Percentiles rank a stretch among this genome's conserved stretches.
These are phyloP conservation scores for Laburnicola sp. DNA, from an alignment of 2,329 filamentous ascomycete genomes.

Conservation along the genomic window DNA sequence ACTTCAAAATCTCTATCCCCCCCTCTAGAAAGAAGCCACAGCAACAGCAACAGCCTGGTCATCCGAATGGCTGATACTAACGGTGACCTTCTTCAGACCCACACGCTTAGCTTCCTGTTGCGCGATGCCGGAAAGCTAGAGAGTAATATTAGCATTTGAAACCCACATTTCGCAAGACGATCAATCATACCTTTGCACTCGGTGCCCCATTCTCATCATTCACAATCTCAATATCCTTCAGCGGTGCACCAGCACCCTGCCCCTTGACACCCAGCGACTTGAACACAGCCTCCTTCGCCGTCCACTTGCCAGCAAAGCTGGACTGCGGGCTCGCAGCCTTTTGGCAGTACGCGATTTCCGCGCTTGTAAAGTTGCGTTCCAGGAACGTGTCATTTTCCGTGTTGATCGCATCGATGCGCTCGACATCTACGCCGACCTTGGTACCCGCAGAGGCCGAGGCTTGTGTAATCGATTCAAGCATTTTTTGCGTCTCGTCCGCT, in stretches of 20 bases:
- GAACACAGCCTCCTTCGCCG: slow-evolving; percentile 97
- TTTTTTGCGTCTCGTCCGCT: slow-evolving; percentile 66
- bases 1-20: background rate
- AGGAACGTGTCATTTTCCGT: slow-evolving; percentile 93
- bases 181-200: slow-evolving; percentile 73
- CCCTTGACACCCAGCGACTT: slow-evolving; percentile 89
- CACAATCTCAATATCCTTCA: slow-evolving; percentile 94
- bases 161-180: background rate
- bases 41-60: slow-evolving; percentile 93
- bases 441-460: slow-evolving; percentile 62
- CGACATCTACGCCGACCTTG: slow-evolving; percentile 91
- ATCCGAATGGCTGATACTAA: slow-evolving; percentile 96
- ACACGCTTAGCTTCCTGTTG: slow-evolving; percentile 80
- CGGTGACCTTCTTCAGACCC: slow-evolving; percentile 83
- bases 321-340: slow-evolving; percentile 78
- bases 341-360: slow-evolving; percentile 84
- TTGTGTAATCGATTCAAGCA: slow-evolving; percentile 76
- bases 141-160: slow-evolving; percentile 18
- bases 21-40: slow-evolving; percentile 72
- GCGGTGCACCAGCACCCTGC: slow-evolving; percentile 82
- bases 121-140: slow-evolving; percentile 82
- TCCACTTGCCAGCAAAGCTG: slow-evolving; percentile 94
- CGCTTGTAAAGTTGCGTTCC: slow-evolving; percentile 86
- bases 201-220: slow-evolving; percentile 82
- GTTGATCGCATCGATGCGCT: slow-evolving; percentile 84